Conservation (phyloP, 768 basidiomycete genomes). For the Podaxis sp. region DNA sequence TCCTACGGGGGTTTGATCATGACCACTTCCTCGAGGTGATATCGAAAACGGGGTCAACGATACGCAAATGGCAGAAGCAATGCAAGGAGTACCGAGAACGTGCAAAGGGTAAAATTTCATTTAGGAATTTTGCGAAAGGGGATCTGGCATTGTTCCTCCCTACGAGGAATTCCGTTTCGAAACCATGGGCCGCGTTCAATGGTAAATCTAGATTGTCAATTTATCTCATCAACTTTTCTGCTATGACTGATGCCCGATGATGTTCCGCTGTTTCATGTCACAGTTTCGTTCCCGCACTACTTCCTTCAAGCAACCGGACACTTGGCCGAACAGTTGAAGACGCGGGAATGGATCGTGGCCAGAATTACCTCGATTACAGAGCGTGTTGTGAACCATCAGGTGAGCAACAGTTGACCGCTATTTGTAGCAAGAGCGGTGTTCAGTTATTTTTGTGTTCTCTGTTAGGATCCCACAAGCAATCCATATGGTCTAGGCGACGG, state of each 20-base stretch:
- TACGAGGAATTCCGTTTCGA: conserved; percentile 88
- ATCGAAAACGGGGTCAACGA: conserved; percentile 75
- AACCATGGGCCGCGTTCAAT: conserved; percentile 99
- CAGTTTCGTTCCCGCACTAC: conserved; percentile 96
- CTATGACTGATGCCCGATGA: conserved; percentile 26
- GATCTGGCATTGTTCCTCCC: conserved; percentile 95
- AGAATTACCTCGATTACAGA: conserved; percentile 87
- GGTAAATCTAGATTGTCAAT: conserved; percentile 41
- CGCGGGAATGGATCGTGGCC: conserved; percentile 93
- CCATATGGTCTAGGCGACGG: conserved; percentile 88
- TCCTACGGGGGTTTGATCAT: conserved; percentile 72
- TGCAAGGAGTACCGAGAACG: conserved; percentile 94
- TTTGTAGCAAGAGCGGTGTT: conserved; percentile 8
- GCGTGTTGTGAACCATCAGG: conserved; percentile 76
- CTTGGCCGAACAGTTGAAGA: conserved; percentile 84
- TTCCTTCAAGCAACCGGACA: conserved; percentile 88
- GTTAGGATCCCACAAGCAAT: conserved; percentile 75
- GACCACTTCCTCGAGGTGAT: conserved; percentile 84
- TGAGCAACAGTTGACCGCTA: conserved; percentile 29
- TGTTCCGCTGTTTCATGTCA: conserved; percentile 25
- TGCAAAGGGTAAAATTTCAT: conserved; percentile 95
- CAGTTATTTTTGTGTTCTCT: conserved; percentile 26
- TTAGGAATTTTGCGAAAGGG: conserved; percentile 91
- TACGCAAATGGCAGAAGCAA: conserved; percentile 96
- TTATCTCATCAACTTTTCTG: neutral